phyloP scores from a whole-genome alignment of 1,284 basidiomycete species.

The Hypsizygus ulmarius region DNA sequence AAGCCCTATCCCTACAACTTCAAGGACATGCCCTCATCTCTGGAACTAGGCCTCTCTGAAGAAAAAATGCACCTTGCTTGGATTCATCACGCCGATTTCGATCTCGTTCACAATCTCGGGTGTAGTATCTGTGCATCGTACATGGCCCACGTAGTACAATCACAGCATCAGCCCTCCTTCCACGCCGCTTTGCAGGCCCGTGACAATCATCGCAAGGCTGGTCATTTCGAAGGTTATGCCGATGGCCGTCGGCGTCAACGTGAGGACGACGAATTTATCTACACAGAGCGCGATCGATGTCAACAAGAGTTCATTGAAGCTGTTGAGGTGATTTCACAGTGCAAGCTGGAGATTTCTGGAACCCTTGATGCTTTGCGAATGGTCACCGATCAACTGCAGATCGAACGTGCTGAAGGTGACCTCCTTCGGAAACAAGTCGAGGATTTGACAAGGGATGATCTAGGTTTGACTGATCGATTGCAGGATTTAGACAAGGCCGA shows the following conservation, averaged over 20 bases:
- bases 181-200: conserved; percentile 37
- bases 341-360: conserved; percentile 28
- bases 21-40: no score
- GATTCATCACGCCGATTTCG: conserved; percentile 38
- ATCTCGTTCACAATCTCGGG: conserved; percentile 37
- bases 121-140: conserved; percentile 37
- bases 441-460: conserved; percentile 9
- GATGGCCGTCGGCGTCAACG: conserved; percentile 26
- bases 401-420: conserved; percentile 32
- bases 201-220: conserved; percentile 23
- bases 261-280: conserved; percentile 18
- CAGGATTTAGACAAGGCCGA: conserved; percentile 1
- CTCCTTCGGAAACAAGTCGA: conserved; percentile 29
- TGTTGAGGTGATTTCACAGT: conserved; percentile 7
- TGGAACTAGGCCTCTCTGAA: not conserved
- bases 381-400: conserved; percentile 31
- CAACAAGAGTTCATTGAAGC: conserved; percentile 18
- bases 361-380: conserved; percentile 30
- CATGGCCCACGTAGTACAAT: conserved; percentile 37
- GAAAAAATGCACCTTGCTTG: conserved; percentile 21
- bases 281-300: conserved; percentile 30
- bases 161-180: conserved; percentile 33
- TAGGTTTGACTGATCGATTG: conserved; percentile 6
- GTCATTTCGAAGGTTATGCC: conserved; percentile 25
- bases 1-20: no score